phyloP scores from a whole-genome alignment of 192 early-diverging fungal genomes.

The Diversispora epigaea region DNA sequence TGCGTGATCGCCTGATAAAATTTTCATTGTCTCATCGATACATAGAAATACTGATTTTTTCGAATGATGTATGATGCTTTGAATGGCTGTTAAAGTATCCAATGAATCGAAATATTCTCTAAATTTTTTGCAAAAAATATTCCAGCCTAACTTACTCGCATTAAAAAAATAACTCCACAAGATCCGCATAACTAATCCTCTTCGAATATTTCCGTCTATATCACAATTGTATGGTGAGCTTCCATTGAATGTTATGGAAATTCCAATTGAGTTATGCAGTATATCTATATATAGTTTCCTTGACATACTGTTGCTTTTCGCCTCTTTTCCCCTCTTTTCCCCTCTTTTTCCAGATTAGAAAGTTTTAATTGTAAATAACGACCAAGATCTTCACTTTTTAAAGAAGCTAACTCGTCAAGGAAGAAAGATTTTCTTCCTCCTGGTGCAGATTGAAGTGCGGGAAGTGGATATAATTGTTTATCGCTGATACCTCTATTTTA shows the following conservation, averaged over 20 bases:
- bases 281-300: no score
- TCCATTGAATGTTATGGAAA: conserved; percentile 2
- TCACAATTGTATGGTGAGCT: neutral
- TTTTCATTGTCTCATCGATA: neutral
- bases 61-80: conserved; percentile 4
- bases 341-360: neutral
- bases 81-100: neutral
- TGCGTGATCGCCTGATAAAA: neutral
- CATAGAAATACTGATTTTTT: neutral
- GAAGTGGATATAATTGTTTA: neutral
- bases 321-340: neutral
- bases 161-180: conserved; percentile 4
- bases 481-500: neutral
- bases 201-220: neutral
- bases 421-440: neutral
- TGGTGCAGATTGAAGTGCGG: neutral
- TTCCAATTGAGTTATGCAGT: neutral
- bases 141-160: neutral
- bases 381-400: neutral
- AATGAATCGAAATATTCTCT: neutral
- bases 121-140: neutral
- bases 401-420: conserved; percentile 11
- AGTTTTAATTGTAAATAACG: neutral
- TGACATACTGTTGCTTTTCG: neutral
- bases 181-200: conserved; percentile 1